Evolutionary conservation across 371 early-diverging fungal species (phyloP).

Genomic region (Rhizopus arrhizus): DNA sequence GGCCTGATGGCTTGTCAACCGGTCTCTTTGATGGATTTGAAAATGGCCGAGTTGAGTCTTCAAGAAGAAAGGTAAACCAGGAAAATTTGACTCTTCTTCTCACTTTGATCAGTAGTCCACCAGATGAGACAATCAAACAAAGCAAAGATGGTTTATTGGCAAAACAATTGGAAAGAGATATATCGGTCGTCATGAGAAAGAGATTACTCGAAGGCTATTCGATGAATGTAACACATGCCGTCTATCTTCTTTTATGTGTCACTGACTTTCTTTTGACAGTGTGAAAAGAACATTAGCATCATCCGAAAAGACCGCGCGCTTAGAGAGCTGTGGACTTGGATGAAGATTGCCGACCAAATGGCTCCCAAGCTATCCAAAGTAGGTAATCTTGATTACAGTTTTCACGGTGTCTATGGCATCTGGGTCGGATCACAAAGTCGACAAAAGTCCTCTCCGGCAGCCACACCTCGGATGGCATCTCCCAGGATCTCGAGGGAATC

Average conservation of each 20-base stretch:
- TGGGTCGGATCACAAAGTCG: constrained; percentile 36
- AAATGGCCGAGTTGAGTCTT: background rate
- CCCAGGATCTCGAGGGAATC: constrained; percentile 19
- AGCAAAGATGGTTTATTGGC: constrained; percentile 10
- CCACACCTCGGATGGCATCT: constrained; percentile 26
- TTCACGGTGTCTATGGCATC: constrained; percentile 74
- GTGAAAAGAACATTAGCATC: constrained; percentile 42
- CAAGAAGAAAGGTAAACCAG: background rate
- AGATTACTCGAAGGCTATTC: constrained; percentile 75
- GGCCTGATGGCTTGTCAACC: constrained; percentile 26
- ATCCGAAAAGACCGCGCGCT: constrained; percentile 45
- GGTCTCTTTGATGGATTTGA: background rate
- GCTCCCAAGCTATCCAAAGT: constrained; percentile 54
- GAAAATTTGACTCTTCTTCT: too few species aligned
- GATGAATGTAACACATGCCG: constrained; percentile 58
- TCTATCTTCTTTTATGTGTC: background rate
- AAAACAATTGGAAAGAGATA: constrained; percentile 59
- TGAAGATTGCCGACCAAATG: constrained; percentile 64
- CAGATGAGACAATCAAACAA: background rate
- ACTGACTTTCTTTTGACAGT: constrained; percentile 22
- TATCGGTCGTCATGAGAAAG: constrained; percentile 77
- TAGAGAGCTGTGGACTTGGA: constrained; percentile 77
- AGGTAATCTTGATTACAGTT: constrained; percentile 66
- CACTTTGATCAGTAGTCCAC: background rate
- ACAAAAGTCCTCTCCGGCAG: constrained; percentile 37